Percentiles rank a stretch among this genome's conserved stretches.
phyloP scores from a whole-genome alignment of 2,329 filamentous ascomycete species.

The Fusarium cyanostomum region DNA sequence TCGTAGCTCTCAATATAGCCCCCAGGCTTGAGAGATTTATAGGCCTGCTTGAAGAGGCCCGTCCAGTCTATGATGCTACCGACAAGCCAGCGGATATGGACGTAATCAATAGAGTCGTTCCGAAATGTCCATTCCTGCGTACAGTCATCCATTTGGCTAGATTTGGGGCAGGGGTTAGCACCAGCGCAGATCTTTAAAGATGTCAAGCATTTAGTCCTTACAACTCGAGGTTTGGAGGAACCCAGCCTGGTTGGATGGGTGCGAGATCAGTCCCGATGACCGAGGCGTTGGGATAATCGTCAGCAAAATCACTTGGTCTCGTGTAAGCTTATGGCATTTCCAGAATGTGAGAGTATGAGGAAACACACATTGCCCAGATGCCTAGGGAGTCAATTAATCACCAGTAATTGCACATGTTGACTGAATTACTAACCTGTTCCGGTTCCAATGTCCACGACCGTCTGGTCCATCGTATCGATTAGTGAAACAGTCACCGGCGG shows the following conservation, averaged over 20 bases:
- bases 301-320: not conserved
- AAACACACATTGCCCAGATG: slow-evolving; percentile 9
- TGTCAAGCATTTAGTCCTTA: fast-evolving
- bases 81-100: slow-evolving; percentile 12
- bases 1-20: slow-evolving; percentile 17
- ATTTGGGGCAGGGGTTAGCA: not conserved
- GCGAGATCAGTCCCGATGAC: slow-evolving; percentile 3
- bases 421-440: not conserved
- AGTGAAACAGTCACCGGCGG: not conserved
- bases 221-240: slow-evolving; percentile 5
- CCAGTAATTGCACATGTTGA: fast-evolving
- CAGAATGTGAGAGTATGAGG: fast-evolving
- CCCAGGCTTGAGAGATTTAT: not conserved
- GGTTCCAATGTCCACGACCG: not conserved
- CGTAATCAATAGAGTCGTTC: not conserved
- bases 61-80: not conserved
- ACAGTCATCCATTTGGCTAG: slow-evolving; percentile 13
- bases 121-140: not conserved
- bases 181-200: fast-evolving
- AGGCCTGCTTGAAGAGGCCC: not conserved
- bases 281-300: not conserved
- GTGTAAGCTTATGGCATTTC: not conserved
- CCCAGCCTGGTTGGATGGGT: slow-evolving; percentile 7
- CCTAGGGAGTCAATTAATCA: not conserved
- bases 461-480: not conserved